Base-by-base conservation (phyloP, 768 basidiomycete species). In the Lactifluus pinguis region DNA sequence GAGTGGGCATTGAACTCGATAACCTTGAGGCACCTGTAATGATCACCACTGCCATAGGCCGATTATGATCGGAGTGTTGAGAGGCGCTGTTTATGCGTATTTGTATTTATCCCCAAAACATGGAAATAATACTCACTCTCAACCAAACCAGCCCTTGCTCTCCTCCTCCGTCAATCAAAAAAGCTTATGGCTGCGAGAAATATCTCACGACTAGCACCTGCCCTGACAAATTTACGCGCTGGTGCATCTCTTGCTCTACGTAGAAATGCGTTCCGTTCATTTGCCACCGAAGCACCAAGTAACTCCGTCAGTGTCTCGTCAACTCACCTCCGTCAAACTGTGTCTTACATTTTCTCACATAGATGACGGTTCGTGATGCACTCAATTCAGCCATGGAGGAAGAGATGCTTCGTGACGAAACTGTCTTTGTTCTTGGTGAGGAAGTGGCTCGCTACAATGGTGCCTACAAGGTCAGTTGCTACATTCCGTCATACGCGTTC, bases 331-430 rank as follows among this genome's bases (percentile, higher is more conserved):
- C 55, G 15, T 58, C 64, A 61, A 59, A 54, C 66, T 64, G 65
- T 68, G 61, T 51, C 61, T 65, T 66, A 54, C 63, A 53, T 54
- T 39, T 39, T 51, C 34, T 21, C 30, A 42, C 57, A 36, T 66
- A 94, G 92, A 92, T 95, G 95, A 98, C 94, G 57, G 95, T 97
- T 64, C 92, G 97, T 71, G 97, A 99, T 58, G 97, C 97, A 48
- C 86, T 99, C 65, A 98, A 98, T 76, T 76, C 86, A 57, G 97
- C 97, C 32, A 94, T 99, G 91, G 97, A 98, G 77, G 97, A 99
- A 77, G 97, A 99, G 77, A 98, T 99, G 97, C 73, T 86, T 68
- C 86, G 92, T 49, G 97, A 99, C 74, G 90, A 95, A 72, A 87
- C 78, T 39, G 97, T 99, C 45, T 99, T 95, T 75, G 76, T 99